phyloP scores from a whole-genome alignment of 2,329 filamentous ascomycete species.

The Ambrosiella beaveri region DNA sequence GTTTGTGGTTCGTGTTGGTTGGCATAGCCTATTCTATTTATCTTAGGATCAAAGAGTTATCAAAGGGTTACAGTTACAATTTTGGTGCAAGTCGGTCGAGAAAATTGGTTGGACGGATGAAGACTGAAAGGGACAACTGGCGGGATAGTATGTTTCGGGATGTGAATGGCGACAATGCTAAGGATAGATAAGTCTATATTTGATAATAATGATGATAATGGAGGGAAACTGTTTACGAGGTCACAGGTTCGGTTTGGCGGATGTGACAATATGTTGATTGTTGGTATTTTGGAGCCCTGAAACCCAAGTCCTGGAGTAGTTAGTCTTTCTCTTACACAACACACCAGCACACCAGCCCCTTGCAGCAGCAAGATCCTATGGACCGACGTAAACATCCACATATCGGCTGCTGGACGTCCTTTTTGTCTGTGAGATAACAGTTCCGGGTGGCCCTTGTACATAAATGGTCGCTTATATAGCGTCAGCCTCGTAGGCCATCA shows the following conservation, averaged over 20 bases:
- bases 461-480: too few relatives aligned
- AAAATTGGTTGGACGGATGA: too few relatives aligned
- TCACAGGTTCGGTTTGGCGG: too few relatives aligned
- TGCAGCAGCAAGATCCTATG: not conserved
- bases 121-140: too few relatives aligned
- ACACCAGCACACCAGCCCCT: not conserved
- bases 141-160: too few relatives aligned
- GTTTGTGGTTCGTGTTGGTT: not conserved
- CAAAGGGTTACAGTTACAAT: not conserved
- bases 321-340: not conserved
- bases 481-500: not conserved
- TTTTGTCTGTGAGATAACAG: not conserved
- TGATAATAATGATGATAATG: too few relatives aligned
- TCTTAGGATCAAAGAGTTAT: not conserved
- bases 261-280: too few relatives aligned
- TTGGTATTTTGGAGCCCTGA: not conserved
- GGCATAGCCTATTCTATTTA: not conserved
- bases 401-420: not conserved
- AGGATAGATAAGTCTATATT: too few relatives aligned
- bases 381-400: not conserved
- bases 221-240: too few relatives aligned
- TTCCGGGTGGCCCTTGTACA: too few relatives aligned
- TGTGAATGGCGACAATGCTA: too few relatives aligned
- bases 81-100: too few relatives aligned
- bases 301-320: not conserved